A percentile compares a stretch with the other conserved stretches of the same genome.
Evolutionary conservation across 2,329 filamentous ascomycete genomes (phyloP).

Genomic region (Xylariaceae sp.): DNA sequence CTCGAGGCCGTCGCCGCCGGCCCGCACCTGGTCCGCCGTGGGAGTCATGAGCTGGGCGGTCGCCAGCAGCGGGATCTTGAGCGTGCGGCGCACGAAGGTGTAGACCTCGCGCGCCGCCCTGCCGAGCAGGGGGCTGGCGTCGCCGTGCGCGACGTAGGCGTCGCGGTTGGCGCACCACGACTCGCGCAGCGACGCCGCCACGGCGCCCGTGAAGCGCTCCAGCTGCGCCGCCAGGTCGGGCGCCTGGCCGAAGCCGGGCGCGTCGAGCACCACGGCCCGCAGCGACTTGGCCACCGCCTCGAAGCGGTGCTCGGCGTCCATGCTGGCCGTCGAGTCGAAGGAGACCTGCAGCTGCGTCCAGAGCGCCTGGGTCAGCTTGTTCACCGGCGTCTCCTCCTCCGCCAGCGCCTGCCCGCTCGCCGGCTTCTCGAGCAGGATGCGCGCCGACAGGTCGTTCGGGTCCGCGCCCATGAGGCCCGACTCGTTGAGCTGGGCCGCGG

Average conservation of each 20-base stretch:
- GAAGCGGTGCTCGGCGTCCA: constrained; percentile 6
- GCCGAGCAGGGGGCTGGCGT: constrained; percentile 6
- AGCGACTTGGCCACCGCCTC: constrained; percentile 8
- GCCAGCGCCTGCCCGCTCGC: neutral
- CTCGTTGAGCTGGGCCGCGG: neutral
- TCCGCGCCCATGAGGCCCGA: no score
- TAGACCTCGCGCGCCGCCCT: constrained; percentile 7
- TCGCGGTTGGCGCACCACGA: constrained; percentile 9
- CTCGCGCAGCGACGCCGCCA: constrained; percentile 2
- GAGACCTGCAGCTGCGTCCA: constrained; percentile 6
- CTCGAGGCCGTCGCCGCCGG: no score
- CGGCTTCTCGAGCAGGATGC: neutral
- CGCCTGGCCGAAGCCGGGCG: constrained; percentile 1
- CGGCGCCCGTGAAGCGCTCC: constrained; percentile 2
- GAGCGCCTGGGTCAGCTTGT: neutral
- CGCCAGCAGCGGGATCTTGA: constrained; percentile 7
- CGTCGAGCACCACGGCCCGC: constrained; percentile 5
- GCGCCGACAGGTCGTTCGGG: neutral
- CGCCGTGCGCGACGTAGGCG: constrained; percentile 8
- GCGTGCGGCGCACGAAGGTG: constrained; percentile 8
- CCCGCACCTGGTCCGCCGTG: neutral
- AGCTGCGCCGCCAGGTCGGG: constrained; percentile 1
- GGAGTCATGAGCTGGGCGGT: constrained; percentile 2
- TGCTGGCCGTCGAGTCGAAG: constrained; percentile 7
- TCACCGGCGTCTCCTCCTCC: neutral